phyloP scores from a whole-genome alignment of 208 protist genomes.

The Trypanosoma cruzi region DNA sequence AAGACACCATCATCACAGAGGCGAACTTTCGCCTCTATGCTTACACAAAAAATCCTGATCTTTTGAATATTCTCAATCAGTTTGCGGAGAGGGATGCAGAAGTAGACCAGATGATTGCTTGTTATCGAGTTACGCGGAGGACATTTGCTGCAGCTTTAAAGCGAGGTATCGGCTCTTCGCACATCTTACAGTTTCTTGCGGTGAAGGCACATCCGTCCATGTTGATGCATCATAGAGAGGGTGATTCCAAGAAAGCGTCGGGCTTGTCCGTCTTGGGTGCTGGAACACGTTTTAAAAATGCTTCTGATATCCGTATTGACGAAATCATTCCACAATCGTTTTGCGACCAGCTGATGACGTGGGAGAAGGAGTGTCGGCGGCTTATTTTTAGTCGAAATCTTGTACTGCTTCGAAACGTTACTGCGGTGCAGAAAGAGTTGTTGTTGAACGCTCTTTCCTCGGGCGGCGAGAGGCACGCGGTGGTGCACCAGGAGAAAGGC shows the following conservation, averaged over 20 bases:
- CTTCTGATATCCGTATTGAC: slow-evolving; percentile 10
- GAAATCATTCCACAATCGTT: slow-evolving; percentile 85
- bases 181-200: slow-evolving; percentile 85
- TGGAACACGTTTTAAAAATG: slow-evolving; percentile 5
- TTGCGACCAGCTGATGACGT: slow-evolving; percentile 88
- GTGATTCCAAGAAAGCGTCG: neutral
- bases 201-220: slow-evolving; percentile 90
- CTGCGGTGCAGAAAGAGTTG: slow-evolving; percentile 48
- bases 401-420: slow-evolving; percentile 74
- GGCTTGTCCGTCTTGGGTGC: neutral
- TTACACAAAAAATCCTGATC: slow-evolving; percentile 73
- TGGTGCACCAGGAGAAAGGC: slow-evolving; percentile 68
- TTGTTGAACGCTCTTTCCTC: slow-evolving; percentile 47
- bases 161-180: slow-evolving; percentile 70
- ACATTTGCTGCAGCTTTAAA: slow-evolving; percentile 75
- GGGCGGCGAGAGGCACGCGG: slow-evolving; percentile 54
- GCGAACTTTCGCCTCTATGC: slow-evolving; percentile 92
- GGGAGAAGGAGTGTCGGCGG: slow-evolving; percentile 86
- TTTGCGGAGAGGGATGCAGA: slow-evolving; percentile 78
- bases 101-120: slow-evolving; percentile 65
- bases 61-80: slow-evolving; percentile 82
- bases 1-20: slow-evolving; percentile 92
- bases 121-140: slow-evolving; percentile 82
- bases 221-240: slow-evolving; percentile 43
- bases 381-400: slow-evolving; percentile 72